Evolutionary conservation across 2,329 filamentous ascomycete genomes (phyloP).

Genomic region (Hypomyces rosellus): DNA sequence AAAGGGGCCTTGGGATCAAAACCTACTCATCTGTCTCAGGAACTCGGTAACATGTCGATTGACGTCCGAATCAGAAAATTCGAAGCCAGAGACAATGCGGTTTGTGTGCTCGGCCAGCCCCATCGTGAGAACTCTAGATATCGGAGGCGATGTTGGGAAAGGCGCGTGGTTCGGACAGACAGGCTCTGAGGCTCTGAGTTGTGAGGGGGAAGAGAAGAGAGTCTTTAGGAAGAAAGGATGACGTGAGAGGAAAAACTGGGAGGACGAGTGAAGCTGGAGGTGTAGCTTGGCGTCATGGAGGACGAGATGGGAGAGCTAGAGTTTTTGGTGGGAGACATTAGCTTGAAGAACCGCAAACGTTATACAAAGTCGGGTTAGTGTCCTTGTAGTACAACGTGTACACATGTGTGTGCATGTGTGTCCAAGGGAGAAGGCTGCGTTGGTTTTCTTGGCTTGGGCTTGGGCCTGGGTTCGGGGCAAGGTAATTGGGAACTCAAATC

Average conservation of each 20-base stretch:
- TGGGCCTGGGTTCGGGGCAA: too few species aligned
- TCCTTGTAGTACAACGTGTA: not conserved
- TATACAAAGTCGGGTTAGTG: constrained; percentile 1
- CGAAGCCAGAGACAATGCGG: constrained; percentile 77
- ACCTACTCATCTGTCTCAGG: constrained; percentile 69
- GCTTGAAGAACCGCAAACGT: too few species aligned
- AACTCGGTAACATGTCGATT: constrained; percentile 81
- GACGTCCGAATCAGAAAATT: constrained; percentile 71
- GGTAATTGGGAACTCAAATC: too few species aligned
- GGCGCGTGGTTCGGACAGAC: constrained; percentile 50
- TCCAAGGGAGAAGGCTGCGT: too few species aligned
- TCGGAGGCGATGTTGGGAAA: constrained; percentile 48
- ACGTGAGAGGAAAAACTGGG: constrained; percentile 16
- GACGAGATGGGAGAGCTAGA: constrained; percentile 46
- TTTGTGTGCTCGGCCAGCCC: constrained; percentile 63
- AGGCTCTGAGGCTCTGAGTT: constrained; percentile 33
- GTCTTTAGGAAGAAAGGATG: constrained; percentile 25
- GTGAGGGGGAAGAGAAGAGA: constrained; percentile 22
- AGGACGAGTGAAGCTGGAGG: constrained; percentile 18
- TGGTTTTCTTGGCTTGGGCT: too few species aligned
- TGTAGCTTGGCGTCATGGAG: constrained; percentile 44
- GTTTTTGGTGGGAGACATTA: constrained; percentile 9
- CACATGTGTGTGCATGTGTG: not conserved
- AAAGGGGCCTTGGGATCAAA: not conserved
- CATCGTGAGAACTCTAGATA: constrained; percentile 54